Evolutionary conservation across 1,284 basidiomycete species (phyloP).

Genomic region (Rhodotorula glutinis): DNA sequence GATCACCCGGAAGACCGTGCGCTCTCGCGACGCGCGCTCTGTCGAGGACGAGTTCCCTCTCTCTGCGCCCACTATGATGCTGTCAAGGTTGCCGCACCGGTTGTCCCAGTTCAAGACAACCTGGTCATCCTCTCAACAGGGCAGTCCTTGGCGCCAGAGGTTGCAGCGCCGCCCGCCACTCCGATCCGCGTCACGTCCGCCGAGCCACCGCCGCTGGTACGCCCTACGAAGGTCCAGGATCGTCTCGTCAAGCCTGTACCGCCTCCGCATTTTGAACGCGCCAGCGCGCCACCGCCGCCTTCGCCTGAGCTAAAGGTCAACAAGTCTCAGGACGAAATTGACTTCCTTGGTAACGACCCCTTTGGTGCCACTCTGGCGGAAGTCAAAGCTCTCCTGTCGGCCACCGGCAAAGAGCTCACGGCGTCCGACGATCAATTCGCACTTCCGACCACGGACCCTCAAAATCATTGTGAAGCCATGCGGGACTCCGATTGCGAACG

Average conservation of each 20-base stretch:
- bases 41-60: slow-evolving; percentile 7
- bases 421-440: neutral
- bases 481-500: neutral
- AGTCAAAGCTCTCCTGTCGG: neutral
- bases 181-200: neutral
- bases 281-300: neutral
- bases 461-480: neutral
- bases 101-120: neutral
- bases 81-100: neutral
- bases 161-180: neutral
- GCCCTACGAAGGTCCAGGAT: no score
- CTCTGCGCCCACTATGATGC: neutral
- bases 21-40: slow-evolving; percentile 2
- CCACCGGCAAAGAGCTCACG: neutral
- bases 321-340: slow-evolving; percentile 3
- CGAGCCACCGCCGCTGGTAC: neutral
- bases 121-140: neutral
- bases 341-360: slow-evolving; percentile 4
- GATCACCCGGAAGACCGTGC: neutral
- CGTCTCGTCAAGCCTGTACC: neutral
- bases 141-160: neutral
- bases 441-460: slow-evolving; percentile 1
- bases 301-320: neutral
- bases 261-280: neutral
- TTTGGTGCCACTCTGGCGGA: neutral